Evolutionary conservation across 768 basidiomycete genomes (phyloP).

Genomic region (Pleurotus salmoneostramineus): DNA sequence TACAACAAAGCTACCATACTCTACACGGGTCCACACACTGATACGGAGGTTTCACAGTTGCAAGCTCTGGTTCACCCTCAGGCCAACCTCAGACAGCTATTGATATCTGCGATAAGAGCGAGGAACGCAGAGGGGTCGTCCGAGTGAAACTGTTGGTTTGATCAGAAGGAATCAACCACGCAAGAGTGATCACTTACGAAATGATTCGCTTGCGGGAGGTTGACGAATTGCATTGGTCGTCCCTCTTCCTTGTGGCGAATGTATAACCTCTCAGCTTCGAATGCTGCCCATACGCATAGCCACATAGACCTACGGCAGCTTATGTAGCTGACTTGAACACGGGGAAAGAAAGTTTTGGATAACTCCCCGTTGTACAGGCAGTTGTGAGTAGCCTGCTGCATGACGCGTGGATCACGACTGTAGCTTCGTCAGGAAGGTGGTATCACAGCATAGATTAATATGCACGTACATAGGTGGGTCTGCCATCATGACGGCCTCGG

Average conservation of each 20-base stretch:
- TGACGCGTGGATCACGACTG: background rate
- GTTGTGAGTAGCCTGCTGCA: background rate
- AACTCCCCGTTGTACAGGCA: background rate
- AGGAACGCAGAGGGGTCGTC: background rate
- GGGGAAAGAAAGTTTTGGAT: background rate
- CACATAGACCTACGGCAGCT: conserved; percentile 5
- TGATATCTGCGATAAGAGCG: background rate
- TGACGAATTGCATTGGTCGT: background rate
- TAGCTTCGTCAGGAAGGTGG: background rate
- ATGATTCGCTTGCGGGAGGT: background rate
- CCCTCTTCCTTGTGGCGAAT: conserved; percentile 4
- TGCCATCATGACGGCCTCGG: background rate
- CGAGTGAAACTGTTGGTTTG: background rate
- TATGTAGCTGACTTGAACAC: background rate
- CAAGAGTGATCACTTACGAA: background rate
- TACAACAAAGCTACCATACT: no score
- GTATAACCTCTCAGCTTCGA: conserved; percentile 12
- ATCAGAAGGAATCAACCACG: background rate
- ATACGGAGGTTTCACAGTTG: no score
- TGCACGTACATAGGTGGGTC: background rate
- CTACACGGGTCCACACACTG: no score
- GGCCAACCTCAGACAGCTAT: background rate
- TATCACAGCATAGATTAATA: background rate
- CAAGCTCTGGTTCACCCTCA: no score
- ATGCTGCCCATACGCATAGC: conserved; percentile 5